Percentiles rank a stretch among this genome's conserved stretches.
Conservation (phyloP, 495 filamentous ascomycete genomes). For the Aspergillus conjunctus region DNA sequence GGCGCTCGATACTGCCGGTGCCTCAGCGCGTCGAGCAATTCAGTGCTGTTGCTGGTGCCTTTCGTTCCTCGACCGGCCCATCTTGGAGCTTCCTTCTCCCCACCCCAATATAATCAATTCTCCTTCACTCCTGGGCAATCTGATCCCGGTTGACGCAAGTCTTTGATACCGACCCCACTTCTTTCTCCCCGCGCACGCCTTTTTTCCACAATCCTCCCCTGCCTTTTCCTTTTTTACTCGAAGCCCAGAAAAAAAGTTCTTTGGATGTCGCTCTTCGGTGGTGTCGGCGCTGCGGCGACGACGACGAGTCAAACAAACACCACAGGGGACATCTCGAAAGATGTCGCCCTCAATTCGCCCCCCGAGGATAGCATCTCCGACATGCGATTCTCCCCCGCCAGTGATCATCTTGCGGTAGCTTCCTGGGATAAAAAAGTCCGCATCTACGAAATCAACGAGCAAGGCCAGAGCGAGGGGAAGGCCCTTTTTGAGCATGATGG, state of each 20-base stretch:
- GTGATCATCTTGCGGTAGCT: constrained; percentile 78
- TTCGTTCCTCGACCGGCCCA: constrained; percentile 1
- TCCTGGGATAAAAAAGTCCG: constrained; percentile 95
- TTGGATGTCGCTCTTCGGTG: constrained; percentile 64
- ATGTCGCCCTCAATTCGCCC: constrained; percentile 72
- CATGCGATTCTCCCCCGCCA: constrained; percentile 74
- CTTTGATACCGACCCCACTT: constrained; percentile 2
- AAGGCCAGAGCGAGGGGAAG: constrained; percentile 73
- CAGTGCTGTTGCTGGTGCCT: not conserved
- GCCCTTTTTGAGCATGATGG: constrained; percentile 75
- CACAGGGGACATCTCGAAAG: constrained; percentile 86
- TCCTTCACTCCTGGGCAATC: not conserved
- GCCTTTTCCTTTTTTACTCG: not conserved
- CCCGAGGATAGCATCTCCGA: constrained; percentile 88
- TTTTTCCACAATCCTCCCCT: not conserved
- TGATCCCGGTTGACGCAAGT: not conserved
- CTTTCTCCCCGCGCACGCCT: not conserved
- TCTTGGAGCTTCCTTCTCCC: constrained; percentile 7
- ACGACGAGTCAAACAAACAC: constrained; percentile 62
- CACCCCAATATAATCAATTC: not conserved
- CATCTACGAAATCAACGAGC: constrained; percentile 81
- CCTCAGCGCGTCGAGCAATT: not conserved
- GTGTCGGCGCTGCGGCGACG: constrained; percentile 43
- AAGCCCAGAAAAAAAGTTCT: constrained; percentile 24
- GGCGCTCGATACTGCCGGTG: not conserved